Base-by-base conservation (phyloP, 2,329 filamentous ascomycete species). In the Ramularia collo-cygni region DNA sequence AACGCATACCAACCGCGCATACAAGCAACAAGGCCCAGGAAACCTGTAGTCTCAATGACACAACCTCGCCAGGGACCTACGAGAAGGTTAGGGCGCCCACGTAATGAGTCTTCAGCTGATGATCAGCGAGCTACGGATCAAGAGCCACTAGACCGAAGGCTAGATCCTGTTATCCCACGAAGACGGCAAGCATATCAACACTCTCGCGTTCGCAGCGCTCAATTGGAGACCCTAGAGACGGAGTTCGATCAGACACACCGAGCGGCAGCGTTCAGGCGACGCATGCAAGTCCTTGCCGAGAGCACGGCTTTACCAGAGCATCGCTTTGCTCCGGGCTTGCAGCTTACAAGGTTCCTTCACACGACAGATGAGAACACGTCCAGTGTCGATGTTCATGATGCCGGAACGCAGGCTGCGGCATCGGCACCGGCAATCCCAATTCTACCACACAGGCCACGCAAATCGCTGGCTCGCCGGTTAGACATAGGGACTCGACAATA, bases 401-500 rank as follows among this genome's bases (percentile, higher is more conserved):
- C 14, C 15, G 10, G 16, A 16, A 16, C 18, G 13, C 3, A 33
- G 2, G 45, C 40, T 17, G 38, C 38, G 36, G 35, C 33, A 28
- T 33, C 17, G n/a, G 35, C 14, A 4, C 18, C 14, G 18, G 9
- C 34, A 2, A 5, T 30, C 24, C 28, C 5, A 26, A 36, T 14
- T 16, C 27, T 48, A 24, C 52, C 48, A n/a, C 57, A 49, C 40
- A 41, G 53, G 40, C 42, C 41, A 13, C 54, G 59, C 8, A 65
- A 65, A 37, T 43, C 48, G 26, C 43, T 29, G n/a, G 65, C 74
- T 12, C 64, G 54, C 15, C 65, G 68, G 30, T 38, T 77, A 17
- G 66, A 76, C 50, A 50, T 68, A 7, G 66, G 71, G 40, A 51
- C 62, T 2, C 54, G 64, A 32, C 62, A 69, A 35, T 70, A 67